phyloP scores from a whole-genome alignment of 371 early-diverging fungal genomes.

The Entomophthora muscae region DNA sequence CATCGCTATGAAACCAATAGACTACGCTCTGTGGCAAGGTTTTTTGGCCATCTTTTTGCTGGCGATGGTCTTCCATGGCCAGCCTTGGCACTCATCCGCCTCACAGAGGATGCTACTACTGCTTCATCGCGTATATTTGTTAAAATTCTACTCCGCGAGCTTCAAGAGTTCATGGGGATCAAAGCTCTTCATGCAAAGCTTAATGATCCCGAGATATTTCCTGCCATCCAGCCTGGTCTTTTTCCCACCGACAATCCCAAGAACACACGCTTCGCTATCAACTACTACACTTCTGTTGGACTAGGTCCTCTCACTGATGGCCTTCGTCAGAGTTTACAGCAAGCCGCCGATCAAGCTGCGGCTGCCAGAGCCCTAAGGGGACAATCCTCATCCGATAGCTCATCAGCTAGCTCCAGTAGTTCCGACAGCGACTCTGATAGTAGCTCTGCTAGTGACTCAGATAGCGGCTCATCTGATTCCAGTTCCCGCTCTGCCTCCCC shows the following conservation, averaged over 20 bases:
- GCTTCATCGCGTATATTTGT: constrained; percentile 92
- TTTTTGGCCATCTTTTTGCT: constrained; percentile 76
- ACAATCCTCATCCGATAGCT: background rate
- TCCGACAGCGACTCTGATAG: constrained; percentile 9
- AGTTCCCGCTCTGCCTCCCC: constrained; percentile 12
- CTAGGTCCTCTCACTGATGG: constrained; percentile 86
- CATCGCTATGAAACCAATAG: constrained; percentile 89
- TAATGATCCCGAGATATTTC: constrained; percentile 32
- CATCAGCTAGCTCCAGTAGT: no score
- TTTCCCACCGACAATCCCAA: no score
- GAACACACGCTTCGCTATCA: constrained; percentile 94
- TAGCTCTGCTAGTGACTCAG: no score
- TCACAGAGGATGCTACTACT: constrained; percentile 87
- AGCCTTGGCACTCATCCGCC: constrained; percentile 50
- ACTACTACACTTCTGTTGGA: constrained; percentile 92
- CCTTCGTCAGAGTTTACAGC: constrained; percentile 68
- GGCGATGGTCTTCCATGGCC: constrained; percentile 78
- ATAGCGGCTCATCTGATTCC: constrained; percentile 5
- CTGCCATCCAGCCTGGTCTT: constrained; percentile 50
- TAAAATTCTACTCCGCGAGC: constrained; percentile 84
- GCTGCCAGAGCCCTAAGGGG: background rate
- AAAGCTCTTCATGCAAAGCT: constrained; percentile 57
- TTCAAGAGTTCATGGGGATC: constrained; percentile 67
- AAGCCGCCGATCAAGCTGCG: no score
- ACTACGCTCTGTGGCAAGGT: constrained; percentile 79